Conservation (phyloP, 176 grass and related monocot species). For the Phoenix roebelenii region DNA sequence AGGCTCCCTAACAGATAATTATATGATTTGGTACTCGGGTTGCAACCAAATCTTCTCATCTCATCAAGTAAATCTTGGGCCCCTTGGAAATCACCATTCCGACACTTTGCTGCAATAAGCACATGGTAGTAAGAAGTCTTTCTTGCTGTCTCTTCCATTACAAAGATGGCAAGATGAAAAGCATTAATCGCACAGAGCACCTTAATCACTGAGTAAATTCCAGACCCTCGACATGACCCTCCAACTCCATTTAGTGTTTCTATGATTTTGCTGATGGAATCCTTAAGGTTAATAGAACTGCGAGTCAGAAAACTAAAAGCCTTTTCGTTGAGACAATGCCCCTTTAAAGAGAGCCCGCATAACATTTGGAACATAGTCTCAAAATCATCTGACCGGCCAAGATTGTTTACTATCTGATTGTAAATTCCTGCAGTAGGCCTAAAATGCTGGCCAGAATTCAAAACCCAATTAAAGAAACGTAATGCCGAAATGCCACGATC, state of each 20-base stretch:
- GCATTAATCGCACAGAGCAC: constrained; percentile 38
- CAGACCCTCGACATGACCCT: constrained; percentile 47
- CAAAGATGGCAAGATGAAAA: constrained; percentile 40
- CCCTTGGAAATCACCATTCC: constrained; percentile 44
- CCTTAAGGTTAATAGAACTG: constrained; percentile 5
- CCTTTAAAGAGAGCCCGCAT: constrained; percentile 25
- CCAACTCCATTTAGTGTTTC: constrained; percentile 25
- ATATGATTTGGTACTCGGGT: constrained; percentile 60
- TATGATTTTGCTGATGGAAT: constrained; percentile 11
- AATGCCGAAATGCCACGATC: constrained; percentile 29
- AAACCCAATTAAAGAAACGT: constrained; percentile 58
- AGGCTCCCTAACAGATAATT: constrained; percentile 76
- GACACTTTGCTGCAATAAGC: constrained; percentile 52
- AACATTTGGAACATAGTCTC: constrained; percentile 45
- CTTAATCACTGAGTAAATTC: constrained; percentile 72
- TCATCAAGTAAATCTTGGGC: constrained; percentile 62
- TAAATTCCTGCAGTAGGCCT: constrained; percentile 32
- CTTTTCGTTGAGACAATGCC: constrained; percentile 38
- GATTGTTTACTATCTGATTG: constrained; percentile 64
- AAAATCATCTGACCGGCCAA: constrained; percentile 44
- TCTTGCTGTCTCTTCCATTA: constrained; percentile 51
- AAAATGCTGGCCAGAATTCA: constrained; percentile 21
- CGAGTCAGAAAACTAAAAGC: constrained; percentile 52
- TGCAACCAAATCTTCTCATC: constrained; percentile 51
- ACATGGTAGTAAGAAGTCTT: constrained; percentile 53